phyloP scores from a whole-genome alignment of 1,284 basidiomycete species.

The Sporisorium sorghi region DNA sequence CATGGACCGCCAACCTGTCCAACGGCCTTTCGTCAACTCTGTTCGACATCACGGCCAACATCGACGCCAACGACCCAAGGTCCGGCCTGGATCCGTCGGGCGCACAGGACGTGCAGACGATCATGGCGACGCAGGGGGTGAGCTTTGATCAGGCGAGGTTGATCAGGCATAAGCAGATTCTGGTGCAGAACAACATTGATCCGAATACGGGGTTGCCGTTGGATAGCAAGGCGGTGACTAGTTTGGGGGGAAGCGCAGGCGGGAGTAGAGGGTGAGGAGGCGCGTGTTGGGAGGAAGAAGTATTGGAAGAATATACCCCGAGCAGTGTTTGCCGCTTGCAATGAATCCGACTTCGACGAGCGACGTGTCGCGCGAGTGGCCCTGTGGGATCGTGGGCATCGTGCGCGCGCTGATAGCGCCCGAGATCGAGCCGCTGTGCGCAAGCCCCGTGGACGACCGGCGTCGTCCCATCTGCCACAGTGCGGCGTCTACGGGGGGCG shows the following conservation, averaged over 20 bases:
- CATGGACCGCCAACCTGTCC: slow-evolving; percentile 47
- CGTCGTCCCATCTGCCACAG: slow-evolving; percentile 38
- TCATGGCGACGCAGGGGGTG: slow-evolving; percentile 58
- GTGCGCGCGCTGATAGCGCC: not conserved
- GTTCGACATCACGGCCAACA: slow-evolving; percentile 65
- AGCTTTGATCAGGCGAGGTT: slow-evolving; percentile 65
- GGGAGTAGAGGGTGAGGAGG: slow-evolving; percentile 1
- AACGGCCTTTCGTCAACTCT: slow-evolving; percentile 54
- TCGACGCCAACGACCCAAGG: slow-evolving; percentile 52
- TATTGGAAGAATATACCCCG: not conserved
- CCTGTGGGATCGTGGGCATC: slow-evolving; percentile 43
- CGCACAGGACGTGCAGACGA: slow-evolving; percentile 55
- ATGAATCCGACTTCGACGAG: slow-evolving; percentile 1
- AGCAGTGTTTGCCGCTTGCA: not conserved
- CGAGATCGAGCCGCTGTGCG: no score
- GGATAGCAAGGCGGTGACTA: slow-evolving; percentile 64
- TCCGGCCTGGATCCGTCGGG: slow-evolving; percentile 59
- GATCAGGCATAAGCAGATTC: slow-evolving; percentile 57
- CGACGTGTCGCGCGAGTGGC: slow-evolving; percentile 31
- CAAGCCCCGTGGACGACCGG: slow-evolving; percentile 32
- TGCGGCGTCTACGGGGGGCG: slow-evolving; percentile 19
- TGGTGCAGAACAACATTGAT: slow-evolving; percentile 61
- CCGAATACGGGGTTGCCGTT: slow-evolving; percentile 64
- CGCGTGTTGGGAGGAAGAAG: no score
- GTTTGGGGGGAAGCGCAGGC: slow-evolving; percentile 24